These are phyloP conservation scores for Xylariaceae sp. DNA, from an alignment of 2,329 filamentous ascomycete species.

Conservation along the genomic window DNA sequence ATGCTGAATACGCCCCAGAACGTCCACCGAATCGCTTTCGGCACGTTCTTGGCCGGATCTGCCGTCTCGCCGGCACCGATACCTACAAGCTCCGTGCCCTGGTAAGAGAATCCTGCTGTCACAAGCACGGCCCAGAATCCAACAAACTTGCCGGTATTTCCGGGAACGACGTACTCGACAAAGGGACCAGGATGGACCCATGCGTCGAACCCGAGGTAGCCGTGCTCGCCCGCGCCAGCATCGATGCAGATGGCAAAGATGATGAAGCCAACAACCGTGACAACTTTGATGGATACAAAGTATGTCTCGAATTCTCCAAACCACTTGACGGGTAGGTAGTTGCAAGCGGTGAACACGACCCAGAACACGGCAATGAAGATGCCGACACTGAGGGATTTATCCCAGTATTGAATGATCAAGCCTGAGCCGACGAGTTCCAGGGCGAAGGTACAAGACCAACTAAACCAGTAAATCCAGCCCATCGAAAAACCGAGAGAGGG, in stretches of 20 bases:
- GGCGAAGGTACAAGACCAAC: conserved; percentile 65
- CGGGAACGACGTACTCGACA: conserved; percentile 51
- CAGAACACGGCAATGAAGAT: conserved; percentile 73
- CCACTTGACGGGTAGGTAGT: conserved; percentile 65
- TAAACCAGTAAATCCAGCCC: conserved; percentile 82
- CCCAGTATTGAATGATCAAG: conserved; percentile 73
- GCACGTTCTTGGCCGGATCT: conserved; percentile 67
- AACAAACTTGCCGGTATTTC: conserved; percentile 55
- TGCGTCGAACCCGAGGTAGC: conserved; percentile 69
- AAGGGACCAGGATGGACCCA: conserved; percentile 67
- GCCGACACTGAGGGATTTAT: conserved; percentile 54
- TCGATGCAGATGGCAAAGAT: conserved; percentile 73
- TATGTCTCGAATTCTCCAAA: conserved; percentile 78
- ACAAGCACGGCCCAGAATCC: conserved; percentile 66
- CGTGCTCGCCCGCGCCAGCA: conserved; percentile 62
- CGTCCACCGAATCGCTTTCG: conserved; percentile 65
- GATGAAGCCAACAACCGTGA: conserved; percentile 69
- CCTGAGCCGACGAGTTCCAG: conserved; percentile 68
- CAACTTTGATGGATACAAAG: conserved; percentile 70
- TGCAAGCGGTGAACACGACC: conserved; percentile 61
- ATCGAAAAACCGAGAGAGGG: conserved; percentile 69
- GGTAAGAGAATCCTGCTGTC: conserved; percentile 64
- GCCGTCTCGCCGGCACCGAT: conserved; percentile 73
- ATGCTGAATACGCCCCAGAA: conserved; percentile 70
- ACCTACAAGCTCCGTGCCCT: conserved; percentile 70